Evolutionary conservation across 2,329 filamentous ascomycete species (phyloP).

Genomic region (Davidsoniella australis): DNA sequence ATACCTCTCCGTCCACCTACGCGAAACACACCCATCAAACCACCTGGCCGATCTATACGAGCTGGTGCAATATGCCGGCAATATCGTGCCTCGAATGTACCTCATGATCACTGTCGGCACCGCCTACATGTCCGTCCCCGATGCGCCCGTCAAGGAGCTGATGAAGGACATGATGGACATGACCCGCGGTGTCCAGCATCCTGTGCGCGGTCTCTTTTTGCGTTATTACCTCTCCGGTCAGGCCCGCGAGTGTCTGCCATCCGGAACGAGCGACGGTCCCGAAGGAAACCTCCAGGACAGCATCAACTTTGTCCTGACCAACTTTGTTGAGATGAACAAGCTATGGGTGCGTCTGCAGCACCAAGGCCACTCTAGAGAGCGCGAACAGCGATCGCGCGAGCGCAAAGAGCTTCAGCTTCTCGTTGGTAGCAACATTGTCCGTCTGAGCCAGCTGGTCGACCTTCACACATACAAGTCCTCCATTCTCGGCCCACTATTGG

Average conservation of each 20-base stretch:
- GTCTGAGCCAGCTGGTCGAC: slow-evolving; percentile 88
- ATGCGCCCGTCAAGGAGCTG: slow-evolving; percentile 96
- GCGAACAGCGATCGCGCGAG: slow-evolving; percentile 85
- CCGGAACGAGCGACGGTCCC: slow-evolving; percentile 68
- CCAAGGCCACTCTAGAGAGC: slow-evolving; percentile 87
- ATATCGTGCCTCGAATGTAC: slow-evolving; percentile 90
- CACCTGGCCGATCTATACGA: slow-evolving; percentile 97
- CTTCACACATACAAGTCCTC: slow-evolving; percentile 83
- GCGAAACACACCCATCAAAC: slow-evolving; percentile 93
- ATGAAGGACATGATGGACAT: slow-evolving; percentile 99
- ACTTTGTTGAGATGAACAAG: slow-evolving; percentile 99
- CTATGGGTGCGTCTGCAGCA: slow-evolving; percentile 95
- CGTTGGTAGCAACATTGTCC: slow-evolving; percentile 89
- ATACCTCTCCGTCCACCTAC: slow-evolving; percentile 88
- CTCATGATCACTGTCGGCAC: slow-evolving; percentile 99
- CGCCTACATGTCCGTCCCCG: slow-evolving; percentile 96
- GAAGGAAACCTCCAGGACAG: slow-evolving; percentile 94
- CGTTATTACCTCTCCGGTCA: slow-evolving; percentile 94
- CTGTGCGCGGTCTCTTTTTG: slow-evolving; percentile 83
- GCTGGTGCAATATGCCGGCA: slow-evolving; percentile 93
- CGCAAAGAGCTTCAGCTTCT: slow-evolving; percentile 87
- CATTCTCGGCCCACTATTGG: slow-evolving; percentile 74
- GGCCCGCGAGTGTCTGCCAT: slow-evolving; percentile 74
- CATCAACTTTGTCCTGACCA: slow-evolving; percentile 94
- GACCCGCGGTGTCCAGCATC: slow-evolving; percentile 94